phyloP scores from a whole-genome alignment of 495 filamentous ascomycete species.

The Penicillium ucsense region DNA sequence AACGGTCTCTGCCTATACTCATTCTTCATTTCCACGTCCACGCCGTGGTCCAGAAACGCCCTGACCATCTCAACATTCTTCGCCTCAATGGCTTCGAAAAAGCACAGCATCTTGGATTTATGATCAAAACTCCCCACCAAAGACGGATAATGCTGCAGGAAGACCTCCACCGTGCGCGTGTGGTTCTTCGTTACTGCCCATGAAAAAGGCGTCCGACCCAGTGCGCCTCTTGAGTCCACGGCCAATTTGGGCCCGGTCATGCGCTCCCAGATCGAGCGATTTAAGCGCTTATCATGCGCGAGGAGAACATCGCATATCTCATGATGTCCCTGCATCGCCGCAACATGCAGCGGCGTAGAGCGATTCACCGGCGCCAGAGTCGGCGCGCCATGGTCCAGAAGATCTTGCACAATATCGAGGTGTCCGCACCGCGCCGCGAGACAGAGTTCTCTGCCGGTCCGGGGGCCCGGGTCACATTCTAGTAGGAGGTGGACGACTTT shows the following conservation, averaged over 20 bases:
- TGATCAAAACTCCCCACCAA: not conserved
- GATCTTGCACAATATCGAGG: not conserved
- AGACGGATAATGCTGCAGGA: constrained; percentile 2
- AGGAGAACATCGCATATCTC: constrained; percentile 4
- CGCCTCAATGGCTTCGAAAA: not conserved
- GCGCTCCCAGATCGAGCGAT: not conserved
- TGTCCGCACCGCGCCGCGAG: not conserved
- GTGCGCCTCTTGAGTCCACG: not conserved
- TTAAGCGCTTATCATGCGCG: constrained; percentile 1
- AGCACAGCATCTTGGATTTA: not conserved
- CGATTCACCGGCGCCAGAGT: not conserved
- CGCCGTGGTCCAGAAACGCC: constrained; percentile 1
- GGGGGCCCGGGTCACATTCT: not conserved
- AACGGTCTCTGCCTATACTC: not conserved
- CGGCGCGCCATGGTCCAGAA: not conserved
- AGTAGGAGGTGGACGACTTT: constrained; percentile 1
- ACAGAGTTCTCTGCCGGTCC: not conserved
- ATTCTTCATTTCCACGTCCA: constrained; percentile 1
- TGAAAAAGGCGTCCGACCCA: not conserved
- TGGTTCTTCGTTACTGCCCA: not conserved
- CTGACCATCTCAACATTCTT: not conserved
- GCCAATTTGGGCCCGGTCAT: constrained; percentile 3
- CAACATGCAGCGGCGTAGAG: not conserved
- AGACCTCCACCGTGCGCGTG: not conserved
- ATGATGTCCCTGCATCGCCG: constrained; percentile 1